These are phyloP conservation scores for Aurinia saxatilis DNA, from an alignment of 345 rosid genomes.

Conservation along the genomic window DNA sequence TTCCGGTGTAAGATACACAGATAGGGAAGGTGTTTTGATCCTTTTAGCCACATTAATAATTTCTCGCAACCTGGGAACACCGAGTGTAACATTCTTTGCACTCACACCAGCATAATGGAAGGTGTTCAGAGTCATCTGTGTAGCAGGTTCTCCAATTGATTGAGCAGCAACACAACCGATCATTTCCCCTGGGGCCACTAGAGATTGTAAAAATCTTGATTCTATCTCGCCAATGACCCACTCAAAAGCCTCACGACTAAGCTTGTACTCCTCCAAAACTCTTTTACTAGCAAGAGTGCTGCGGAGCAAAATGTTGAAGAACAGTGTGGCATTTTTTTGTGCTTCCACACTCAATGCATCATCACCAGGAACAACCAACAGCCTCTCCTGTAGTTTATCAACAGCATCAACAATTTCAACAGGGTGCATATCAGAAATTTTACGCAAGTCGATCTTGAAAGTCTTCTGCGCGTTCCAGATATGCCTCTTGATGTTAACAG, in stretches of 20 bases:
- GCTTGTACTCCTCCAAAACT: slow-evolving; percentile 93
- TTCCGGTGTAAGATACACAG: slow-evolving; percentile 72
- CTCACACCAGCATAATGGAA: slow-evolving; percentile 99
- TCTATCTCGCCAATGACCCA: slow-evolving; percentile 99
- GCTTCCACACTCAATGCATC: slow-evolving; percentile 94
- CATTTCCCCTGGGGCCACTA: slow-evolving; percentile 98
- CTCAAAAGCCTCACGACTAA: slow-evolving; percentile 92
- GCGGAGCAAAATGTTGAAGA: slow-evolving; percentile 88
- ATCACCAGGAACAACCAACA: slow-evolving; percentile 89
- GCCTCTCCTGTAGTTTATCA: slow-evolving; percentile 92
- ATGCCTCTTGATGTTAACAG: slow-evolving; percentile 90
- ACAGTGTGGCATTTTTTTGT: slow-evolving; percentile 96
- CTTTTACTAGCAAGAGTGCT: slow-evolving; percentile 96
- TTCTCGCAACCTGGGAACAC: slow-evolving; percentile 95
- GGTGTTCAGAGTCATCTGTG: slow-evolving; percentile 98
- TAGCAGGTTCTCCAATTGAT: slow-evolving; percentile 99
- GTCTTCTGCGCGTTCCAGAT: slow-evolving; percentile 99
- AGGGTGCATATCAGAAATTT: slow-evolving; percentile 85
- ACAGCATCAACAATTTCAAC: slow-evolving; percentile 96
- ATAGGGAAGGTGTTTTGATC: slow-evolving; percentile 90
- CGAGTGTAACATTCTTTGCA: slow-evolving; percentile 98
- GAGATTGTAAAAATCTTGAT: slow-evolving; percentile 80
- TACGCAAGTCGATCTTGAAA: slow-evolving; percentile 68
- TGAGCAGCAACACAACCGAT: slow-evolving; percentile 99
- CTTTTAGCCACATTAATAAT: slow-evolving; percentile 94